A percentile compares a stretch with the other conserved stretches of the same genome.
phyloP scores from a whole-genome alignment of 176 grass and related monocot genomes.

The Bromus sterilis region DNA sequence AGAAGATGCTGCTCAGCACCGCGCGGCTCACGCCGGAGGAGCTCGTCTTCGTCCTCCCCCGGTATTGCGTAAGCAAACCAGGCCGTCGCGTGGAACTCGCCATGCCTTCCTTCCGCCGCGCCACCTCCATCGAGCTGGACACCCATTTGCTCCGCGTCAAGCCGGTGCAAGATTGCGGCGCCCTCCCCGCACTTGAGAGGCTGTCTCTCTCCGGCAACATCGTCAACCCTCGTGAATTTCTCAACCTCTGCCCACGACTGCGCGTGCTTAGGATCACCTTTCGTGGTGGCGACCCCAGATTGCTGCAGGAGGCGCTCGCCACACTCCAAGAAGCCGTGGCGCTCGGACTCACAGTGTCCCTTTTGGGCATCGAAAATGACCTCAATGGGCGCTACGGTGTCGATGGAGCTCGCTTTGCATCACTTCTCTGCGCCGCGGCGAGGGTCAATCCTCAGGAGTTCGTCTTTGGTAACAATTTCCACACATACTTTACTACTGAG shows the following conservation, averaged over 20 bases:
- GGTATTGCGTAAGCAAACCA: rapidly evolving
- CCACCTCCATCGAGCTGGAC: not conserved
- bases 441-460: not conserved
- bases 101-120: not conserved
- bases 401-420: not conserved
- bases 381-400: not conserved
- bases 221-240: not conserved
- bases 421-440: not conserved
- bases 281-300: not conserved
- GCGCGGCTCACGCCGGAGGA: not conserved
- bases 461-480: not conserved
- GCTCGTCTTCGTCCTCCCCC: not conserved
- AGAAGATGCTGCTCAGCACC: not conserved
- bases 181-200: not conserved
- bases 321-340: not conserved
- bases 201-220: not conserved
- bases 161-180: not conserved
- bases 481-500: not conserved
- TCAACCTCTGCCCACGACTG: not conserved
- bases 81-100: not conserved
- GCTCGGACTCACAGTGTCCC: not conserved
- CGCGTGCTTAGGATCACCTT: not conserved
- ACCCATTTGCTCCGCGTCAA: not conserved
- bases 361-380: not conserved
- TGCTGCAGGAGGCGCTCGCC: not conserved